These are phyloP conservation scores for Cryptococcus jaspeensis DNA, from an alignment of 1,284 basidiomycete genomes.

Conservation along the genomic window DNA sequence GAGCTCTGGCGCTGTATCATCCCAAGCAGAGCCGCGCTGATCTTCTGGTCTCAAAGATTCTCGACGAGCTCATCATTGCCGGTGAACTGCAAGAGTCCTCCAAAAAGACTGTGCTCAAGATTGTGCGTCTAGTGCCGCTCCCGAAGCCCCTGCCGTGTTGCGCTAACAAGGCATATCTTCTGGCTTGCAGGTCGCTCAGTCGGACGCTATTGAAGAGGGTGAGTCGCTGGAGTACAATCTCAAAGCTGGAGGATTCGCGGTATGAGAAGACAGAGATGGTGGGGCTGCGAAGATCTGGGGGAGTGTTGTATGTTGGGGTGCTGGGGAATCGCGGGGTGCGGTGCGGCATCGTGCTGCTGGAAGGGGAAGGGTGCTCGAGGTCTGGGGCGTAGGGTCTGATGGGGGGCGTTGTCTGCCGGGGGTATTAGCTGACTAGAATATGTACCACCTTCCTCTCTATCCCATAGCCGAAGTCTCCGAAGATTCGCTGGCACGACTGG, in stretches of 20 bases:
- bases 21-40: neutral
- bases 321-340: neutral
- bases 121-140: slow-evolving; percentile 58
- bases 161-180: neutral
- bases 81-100: slow-evolving; percentile 98
- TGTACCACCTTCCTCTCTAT: neutral
- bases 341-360: neutral
- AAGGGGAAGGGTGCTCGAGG: neutral
- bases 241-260: slow-evolving; percentile 22
- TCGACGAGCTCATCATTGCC: slow-evolving; percentile 96
- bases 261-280: slow-evolving; percentile 4
- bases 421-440: neutral
- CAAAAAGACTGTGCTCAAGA: slow-evolving; percentile 92
- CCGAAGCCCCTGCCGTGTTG: neutral
- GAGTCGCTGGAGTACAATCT: slow-evolving; percentile 39
- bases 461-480: slow-evolving; percentile 45
- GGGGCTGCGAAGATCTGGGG: neutral
- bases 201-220: slow-evolving; percentile 55
- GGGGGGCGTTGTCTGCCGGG: neutral
- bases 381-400: neutral
- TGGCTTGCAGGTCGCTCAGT: slow-evolving; percentile 50
- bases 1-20: slow-evolving; percentile 13
- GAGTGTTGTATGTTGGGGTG: neutral
- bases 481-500: slow-evolving; percentile 47
- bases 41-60: slow-evolving; percentile 63